A percentile compares a stretch with the other conserved stretches of the same genome.
These are phyloP conservation scores for Fusarium albidum DNA, from an alignment of 2,329 filamentous ascomycete genomes.

Conservation along the genomic window DNA sequence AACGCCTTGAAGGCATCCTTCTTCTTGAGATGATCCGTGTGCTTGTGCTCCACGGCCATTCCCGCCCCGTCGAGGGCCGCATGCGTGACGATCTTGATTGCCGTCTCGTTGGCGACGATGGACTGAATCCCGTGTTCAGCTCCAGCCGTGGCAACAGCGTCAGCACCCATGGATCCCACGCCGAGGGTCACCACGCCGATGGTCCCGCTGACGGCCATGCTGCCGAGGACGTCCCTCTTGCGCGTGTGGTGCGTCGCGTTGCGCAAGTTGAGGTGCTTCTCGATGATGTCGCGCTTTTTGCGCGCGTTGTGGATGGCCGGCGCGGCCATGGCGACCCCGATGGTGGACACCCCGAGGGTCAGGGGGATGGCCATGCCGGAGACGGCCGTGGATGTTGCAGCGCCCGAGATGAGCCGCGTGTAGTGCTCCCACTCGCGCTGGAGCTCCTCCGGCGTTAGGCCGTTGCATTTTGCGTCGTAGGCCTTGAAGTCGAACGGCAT, in stretches of 20 bases:
- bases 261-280: conserved; percentile 46
- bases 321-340: conserved; percentile 49
- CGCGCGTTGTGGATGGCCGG: conserved; percentile 52
- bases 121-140: conserved; percentile 45
- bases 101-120: conserved; percentile 44
- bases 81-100: conserved; percentile 46
- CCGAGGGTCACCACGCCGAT: conserved; percentile 48
- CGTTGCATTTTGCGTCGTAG: conserved; percentile 50
- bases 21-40: conserved; percentile 46
- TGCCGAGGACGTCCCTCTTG: conserved; percentile 51
- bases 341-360: conserved; percentile 49
- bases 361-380: conserved; percentile 49
- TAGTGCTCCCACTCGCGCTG: conserved; percentile 54
- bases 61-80: conserved; percentile 48
- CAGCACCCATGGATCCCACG: conserved; percentile 46
- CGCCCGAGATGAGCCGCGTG: conserved; percentile 50
- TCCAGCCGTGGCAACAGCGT: conserved; percentile 45
- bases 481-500: conserved; percentile 53
- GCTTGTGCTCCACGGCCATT: conserved; percentile 46
- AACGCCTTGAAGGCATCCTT: conserved; percentile 46
- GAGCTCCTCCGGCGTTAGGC: conserved; percentile 47
- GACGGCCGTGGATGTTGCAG: conserved; percentile 50
- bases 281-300: conserved; percentile 53
- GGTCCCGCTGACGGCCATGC: conserved; percentile 49
- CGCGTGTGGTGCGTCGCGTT: conserved; percentile 48